Conservation (phyloP, 495 filamentous ascomycete genomes). For the Neurospora cerealis region DNA sequence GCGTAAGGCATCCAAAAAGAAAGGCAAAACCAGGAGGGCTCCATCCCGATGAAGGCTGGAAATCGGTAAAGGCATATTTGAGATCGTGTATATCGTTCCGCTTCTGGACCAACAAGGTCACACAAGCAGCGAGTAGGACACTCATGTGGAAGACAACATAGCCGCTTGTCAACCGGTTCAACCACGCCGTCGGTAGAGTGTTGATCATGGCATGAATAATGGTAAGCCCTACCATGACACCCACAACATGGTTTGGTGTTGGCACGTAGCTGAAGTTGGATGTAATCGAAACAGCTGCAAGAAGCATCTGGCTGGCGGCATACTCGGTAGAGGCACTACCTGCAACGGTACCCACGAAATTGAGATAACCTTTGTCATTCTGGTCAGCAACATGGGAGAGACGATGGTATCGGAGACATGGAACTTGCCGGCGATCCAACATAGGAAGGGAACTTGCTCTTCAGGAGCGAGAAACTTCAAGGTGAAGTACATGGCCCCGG, state of each 20-base stretch:
- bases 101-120: constrained; percentile 49
- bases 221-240: constrained; percentile 51
- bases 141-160: constrained; percentile 58
- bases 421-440: constrained; percentile 33
- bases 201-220: constrained; percentile 47
- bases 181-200: constrained; percentile 49
- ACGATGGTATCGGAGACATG: not conserved
- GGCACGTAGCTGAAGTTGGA: constrained; percentile 45
- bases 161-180: constrained; percentile 54
- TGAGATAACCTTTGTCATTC: constrained; percentile 48
- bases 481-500: constrained; percentile 45
- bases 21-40: constrained; percentile 54
- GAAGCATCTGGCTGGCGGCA: constrained; percentile 55
- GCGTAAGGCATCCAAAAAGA: constrained; percentile 58
- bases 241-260: constrained; percentile 42
- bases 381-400: not conserved
- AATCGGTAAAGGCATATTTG: constrained; percentile 53
- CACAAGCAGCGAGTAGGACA: constrained; percentile 47
- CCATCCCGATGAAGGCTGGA: constrained; percentile 53
- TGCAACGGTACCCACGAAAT: constrained; percentile 54
- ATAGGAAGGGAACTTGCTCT: constrained; percentile 33
- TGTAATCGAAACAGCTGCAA: constrained; percentile 56
- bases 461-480: constrained; percentile 33
- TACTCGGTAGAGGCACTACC: constrained; percentile 60
- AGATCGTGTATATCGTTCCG: constrained; percentile 46